phyloP scores from a whole-genome alignment of 2,329 filamentous ascomycete genomes.

The Ramularia endophylla region DNA sequence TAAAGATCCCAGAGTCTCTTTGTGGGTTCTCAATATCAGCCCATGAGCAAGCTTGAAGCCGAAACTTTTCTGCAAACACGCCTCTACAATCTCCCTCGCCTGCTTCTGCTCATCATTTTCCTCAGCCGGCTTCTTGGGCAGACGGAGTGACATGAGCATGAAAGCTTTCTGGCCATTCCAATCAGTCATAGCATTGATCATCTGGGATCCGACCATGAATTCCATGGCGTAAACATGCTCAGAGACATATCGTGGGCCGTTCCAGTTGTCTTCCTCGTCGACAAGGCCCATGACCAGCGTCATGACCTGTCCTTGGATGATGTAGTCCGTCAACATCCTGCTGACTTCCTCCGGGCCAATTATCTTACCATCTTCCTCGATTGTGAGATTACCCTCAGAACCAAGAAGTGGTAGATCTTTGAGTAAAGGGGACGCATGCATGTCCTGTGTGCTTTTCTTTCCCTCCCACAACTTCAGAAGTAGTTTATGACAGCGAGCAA shows the following conservation, averaged over 20 bases:
- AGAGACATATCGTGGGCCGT: constrained; percentile 48
- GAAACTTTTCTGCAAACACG: constrained; percentile 46
- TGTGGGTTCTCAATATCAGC: constrained; percentile 45
- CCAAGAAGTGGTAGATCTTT: constrained; percentile 39
- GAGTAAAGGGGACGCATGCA: constrained; percentile 45
- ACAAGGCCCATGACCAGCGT: constrained; percentile 48
- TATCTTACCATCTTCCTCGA: constrained; percentile 28
- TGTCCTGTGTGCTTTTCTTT: constrained; percentile 46
- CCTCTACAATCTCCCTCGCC: constrained; percentile 49
- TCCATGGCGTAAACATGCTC: constrained; percentile 48
- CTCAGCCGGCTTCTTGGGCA: constrained; percentile 35
- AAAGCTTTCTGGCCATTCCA: constrained; percentile 49
- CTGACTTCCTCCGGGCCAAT: constrained; percentile 32
- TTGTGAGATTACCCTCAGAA: constrained; percentile 10
- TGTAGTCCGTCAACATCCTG: constrained; percentile 50
- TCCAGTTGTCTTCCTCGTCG: constrained; percentile 47
- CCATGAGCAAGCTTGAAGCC: constrained; percentile 53
- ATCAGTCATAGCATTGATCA: constrained; percentile 48
- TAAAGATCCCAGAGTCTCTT: too few species aligned
- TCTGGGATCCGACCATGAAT: constrained; percentile 46
- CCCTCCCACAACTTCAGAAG: constrained; percentile 53
- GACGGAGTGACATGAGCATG: constrained; percentile 42
- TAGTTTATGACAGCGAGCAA: too few species aligned
- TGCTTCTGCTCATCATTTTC: constrained; percentile 43
- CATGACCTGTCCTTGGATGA: constrained; percentile 51